A percentile compares a stretch with the other conserved stretches of the same genome.
These are phyloP conservation scores for Bocquillonia castaneifolia DNA, from an alignment of 441 rosid species.

Conservation along the genomic window DNA sequence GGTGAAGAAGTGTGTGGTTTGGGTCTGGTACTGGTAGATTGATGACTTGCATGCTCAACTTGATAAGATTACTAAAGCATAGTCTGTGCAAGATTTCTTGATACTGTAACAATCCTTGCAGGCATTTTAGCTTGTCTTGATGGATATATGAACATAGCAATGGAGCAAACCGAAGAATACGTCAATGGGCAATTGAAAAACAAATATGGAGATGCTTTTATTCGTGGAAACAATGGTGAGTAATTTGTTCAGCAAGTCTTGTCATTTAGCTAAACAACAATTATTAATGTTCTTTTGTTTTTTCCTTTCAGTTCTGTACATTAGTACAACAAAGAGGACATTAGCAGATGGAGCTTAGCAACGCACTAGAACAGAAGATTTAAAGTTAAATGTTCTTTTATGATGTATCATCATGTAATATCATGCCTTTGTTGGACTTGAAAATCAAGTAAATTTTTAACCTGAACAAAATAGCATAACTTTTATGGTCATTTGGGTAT, in stretches of 20 bases:
- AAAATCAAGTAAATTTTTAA: background rate
- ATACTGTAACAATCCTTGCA: constrained; percentile 26
- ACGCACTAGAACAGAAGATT: background rate
- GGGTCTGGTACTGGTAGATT: background rate
- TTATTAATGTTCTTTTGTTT: background rate
- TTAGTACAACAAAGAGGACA: constrained; percentile 57
- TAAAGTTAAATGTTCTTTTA: background rate
- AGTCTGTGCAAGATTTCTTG: constrained; percentile 5
- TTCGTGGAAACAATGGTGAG: constrained; percentile 80
- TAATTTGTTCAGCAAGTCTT: background rate
- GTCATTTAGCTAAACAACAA: background rate
- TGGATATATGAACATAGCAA: constrained; percentile 37
- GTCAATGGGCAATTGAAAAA: constrained; percentile 50
- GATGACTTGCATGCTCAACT: background rate
- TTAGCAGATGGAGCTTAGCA: constrained; percentile 66
- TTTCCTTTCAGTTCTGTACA: constrained; percentile 57
- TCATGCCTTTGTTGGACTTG: background rate
- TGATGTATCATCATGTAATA: background rate
- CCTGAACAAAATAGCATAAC: background rate
- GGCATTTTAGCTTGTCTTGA: constrained; percentile 81
- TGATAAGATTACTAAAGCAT: too few species aligned
- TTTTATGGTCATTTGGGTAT: background rate
- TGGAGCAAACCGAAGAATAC: constrained; percentile 62
- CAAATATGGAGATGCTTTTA: constrained; percentile 84
- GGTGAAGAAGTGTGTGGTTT: background rate